Evolutionary conservation across 441 rosid species (phyloP), one percentile per base, ranked within the genome.

Genomic region (Jatropha multifida): DNA sequence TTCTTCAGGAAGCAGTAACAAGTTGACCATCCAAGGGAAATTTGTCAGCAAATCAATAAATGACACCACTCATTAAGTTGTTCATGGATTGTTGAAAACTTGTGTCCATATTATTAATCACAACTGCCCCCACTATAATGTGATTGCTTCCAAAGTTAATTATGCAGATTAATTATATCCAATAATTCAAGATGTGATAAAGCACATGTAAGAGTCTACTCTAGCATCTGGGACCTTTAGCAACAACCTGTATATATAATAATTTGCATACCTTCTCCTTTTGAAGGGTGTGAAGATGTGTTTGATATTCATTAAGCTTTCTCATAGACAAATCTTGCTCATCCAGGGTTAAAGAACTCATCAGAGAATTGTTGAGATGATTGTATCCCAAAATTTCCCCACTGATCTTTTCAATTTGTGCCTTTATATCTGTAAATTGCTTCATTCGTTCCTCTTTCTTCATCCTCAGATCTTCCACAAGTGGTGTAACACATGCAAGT

Each of bases 281-380:
- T 73, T 94, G 97, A 81, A 96, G 97, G 40, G 88, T 77, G 46
- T 83, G 90, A 51, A 96, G 93, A 85, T 86, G 90, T n/a, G 89
- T 82, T 83, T 92, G 94, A 84, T 87, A 90, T 77, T 96, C 99
- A 55, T 84, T 83, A 75, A 96, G 97, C 88, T 83, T 94, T 77
- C 99, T 86, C 17, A 89, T 41, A 0, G 98, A 89, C 83, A 96
- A 87, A 86, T 94, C 99, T 66, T 90, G 88, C 76, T 92, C 98
- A 75, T 88, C 88, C 8, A 91, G 79, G 69, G 88, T 77, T 64
- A 87, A 80, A 52, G 90, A 79, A 81, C 74, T 75, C 74, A 74
- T 78, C 76, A 84, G 42, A 32, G 81, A n/a, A 78, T 76, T 85
- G 77, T 44, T 84, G 38, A 82, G 73, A 77, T 81, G 76, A 81